These are phyloP conservation scores for Acephala macrosclerotiorum DNA, from an alignment of 2,329 filamentous ascomycete species.

Conservation along the genomic window DNA sequence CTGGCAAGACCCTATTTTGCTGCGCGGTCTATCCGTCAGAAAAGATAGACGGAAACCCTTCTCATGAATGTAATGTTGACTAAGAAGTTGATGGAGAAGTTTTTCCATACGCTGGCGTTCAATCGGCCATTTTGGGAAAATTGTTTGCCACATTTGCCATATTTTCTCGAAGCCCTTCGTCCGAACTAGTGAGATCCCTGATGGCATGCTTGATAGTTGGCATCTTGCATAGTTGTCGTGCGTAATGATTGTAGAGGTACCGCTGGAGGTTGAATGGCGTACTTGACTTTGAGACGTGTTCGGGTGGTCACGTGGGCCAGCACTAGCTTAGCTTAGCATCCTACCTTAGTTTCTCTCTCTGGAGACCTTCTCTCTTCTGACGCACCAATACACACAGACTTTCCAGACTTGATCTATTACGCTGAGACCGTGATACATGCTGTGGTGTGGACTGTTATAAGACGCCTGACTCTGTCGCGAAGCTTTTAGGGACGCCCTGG, in stretches of 20 bases:
- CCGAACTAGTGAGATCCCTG: conserved; percentile 29
- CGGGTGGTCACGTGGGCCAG: background rate
- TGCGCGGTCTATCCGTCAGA: conserved; percentile 36
- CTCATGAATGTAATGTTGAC: conserved; percentile 48
- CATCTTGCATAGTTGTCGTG: background rate
- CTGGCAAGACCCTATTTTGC: conserved; percentile 46
- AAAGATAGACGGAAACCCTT: conserved; percentile 50
- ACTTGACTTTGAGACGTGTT: background rate
- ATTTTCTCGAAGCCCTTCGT: conserved; percentile 44
- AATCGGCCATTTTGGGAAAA: conserved; percentile 48
- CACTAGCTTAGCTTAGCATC: too few species aligned
- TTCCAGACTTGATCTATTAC: too few species aligned
- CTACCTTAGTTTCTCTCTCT: too few species aligned
- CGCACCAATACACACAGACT: too few species aligned
- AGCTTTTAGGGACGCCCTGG: too few species aligned
- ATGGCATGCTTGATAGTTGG: conserved; percentile 29
- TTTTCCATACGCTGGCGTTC: conserved; percentile 38
- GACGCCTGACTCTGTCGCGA: too few species aligned
- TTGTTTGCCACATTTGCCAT: conserved; percentile 44
- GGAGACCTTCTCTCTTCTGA: too few species aligned
- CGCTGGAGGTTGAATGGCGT: background rate
- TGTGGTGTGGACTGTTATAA: too few species aligned
- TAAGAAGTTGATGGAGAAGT: conserved; percentile 41
- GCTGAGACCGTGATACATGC: too few species aligned
- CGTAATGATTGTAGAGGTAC: background rate